Evolutionary conservation across 2,329 filamentous ascomycete genomes (phyloP), one percentile per base, ranked within the genome.

Genomic region (Zelopaecilomyces penicillatus): DNA sequence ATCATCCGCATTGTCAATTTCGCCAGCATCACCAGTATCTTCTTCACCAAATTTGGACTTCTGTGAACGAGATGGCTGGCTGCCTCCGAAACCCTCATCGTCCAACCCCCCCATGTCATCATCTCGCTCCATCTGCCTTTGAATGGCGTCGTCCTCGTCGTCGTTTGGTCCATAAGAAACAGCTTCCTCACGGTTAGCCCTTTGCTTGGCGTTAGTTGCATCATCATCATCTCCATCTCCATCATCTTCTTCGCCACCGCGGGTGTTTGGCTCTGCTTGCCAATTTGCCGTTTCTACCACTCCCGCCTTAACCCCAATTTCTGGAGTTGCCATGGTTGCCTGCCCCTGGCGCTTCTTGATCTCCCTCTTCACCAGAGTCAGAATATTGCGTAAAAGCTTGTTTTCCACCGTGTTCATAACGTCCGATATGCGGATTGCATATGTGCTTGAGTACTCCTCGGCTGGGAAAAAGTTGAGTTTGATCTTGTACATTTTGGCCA

Each of bases 131-230:
- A 83, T 75, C 46, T 76, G 74, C 42, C 71, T 70, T 55, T 84
- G 82, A 44, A 94, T 80, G 32, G 76, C 82, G 53, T 87, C 78
- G 58, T 97, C 93, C 4, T 91, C 91, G 5, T 95, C 90, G 59
- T 97, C 93, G 39, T 95, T 94, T 31, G 83, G 87, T 34, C 88
- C 91, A 54, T 96, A 97, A 10, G 88, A 93, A 3, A 91, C 82
- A 30, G 84, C 86, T 64, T 95, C 86, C 42, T 76, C 73, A 35
- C 86, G 82, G 61, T 95, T 93, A 38, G 81, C 79, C 55, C 77
- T 80, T 57, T 82, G 76, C 67, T 88, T 94, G 54, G 79, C 80
- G 50, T 76, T 80, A 4, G 81, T 90, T 41, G 78, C 87, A 59
- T 94, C 87, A 45, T 81, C 82, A 43, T 93, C 90, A 29, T 81